Conservation (phyloP, 2,329 filamentous ascomycete species). For the Coniochaeta prunicola region DNA sequence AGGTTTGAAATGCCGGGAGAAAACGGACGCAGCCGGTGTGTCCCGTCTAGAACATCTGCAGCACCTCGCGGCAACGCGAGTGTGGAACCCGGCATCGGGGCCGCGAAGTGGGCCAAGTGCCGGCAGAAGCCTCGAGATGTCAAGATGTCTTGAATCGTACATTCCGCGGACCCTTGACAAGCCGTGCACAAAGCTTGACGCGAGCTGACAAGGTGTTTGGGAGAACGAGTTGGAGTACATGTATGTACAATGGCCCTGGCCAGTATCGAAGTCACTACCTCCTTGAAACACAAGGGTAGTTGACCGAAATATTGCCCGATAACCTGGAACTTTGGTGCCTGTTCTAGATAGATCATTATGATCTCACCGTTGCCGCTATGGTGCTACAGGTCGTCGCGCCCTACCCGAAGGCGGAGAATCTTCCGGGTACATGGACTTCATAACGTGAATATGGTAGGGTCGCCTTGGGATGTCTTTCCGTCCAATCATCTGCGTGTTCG, state of each 20-base stretch:
- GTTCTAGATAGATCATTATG: not conserved
- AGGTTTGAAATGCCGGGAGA: not conserved
- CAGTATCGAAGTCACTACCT: no score
- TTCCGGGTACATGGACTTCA: not conserved
- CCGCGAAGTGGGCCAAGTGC: not conserved
- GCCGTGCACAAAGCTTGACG: not conserved
- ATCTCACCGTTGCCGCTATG: not conserved
- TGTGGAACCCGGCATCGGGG: not conserved
- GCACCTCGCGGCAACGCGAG: not conserved
- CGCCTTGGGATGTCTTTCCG: not conserved
- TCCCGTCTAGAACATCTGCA: not conserved
- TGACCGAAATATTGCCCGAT: not conserved
- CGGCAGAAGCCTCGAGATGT: not conserved
- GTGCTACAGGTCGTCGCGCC: not conserved
- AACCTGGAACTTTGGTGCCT: not conserved
- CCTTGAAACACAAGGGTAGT: no score
- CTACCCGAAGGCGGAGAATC: not conserved
- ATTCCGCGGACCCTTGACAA: no score
- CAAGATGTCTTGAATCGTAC: no score
- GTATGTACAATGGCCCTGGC: no score
- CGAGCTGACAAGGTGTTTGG: no score
- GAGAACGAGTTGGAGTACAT: no score
- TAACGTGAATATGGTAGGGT: no score
- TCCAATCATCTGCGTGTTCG: not conserved
- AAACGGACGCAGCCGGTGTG: not conserved